Evolutionary conservation across 2,329 filamentous ascomycete genomes (phyloP), one percentile per base, ranked within the genome.

Genomic region (Talaromyces albobiverticillius): DNA sequence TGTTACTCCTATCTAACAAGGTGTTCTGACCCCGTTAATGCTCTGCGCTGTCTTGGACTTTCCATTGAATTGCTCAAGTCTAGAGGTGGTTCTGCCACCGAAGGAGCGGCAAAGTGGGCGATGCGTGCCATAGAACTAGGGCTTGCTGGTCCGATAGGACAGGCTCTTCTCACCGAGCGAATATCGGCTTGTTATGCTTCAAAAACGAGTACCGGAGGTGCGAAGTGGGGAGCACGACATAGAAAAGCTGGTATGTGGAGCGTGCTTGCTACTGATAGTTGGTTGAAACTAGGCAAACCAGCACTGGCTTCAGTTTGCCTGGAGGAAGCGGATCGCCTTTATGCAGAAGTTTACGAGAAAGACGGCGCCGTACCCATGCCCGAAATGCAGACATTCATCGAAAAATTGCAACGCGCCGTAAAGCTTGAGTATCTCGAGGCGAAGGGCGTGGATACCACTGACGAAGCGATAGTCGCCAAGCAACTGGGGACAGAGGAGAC

Each of bases 171-270:
- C 62, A 90, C 87, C 51, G 93, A 99, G 72, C 85, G 94, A 32
- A 82, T 96, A 18, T 89, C 90, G 0, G 84, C 88, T 2, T 96
- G 90, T 73, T 96, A 93, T 71, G 83, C 84, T 1, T 85, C 88
- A 3, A 89, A 89, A 61, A 80, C 80, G 23, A 86, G 88, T 2
- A 74, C 84, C 3, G 86, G 87, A 1, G 82, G 81, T 8, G 81
- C 85, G 57, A 76, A 76, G 34, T 88, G 86, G 79, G 91, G 92
- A 14, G 80, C 82, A 8, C 82, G 93, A 57, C 82, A 81, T 56
- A 82, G 94, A 46, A 99, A 96, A 76, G 89, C 92, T 2, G 94
- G 89, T 0, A 82, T 95, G 59, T 99, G 92, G 92, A 88, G 86
- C 60, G 80, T 94, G 20, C 79, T 96, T 36, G 88, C 89, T 1